Evolutionary conservation across 768 basidiomycete species (phyloP).

Genomic region (Rhizopogon vesiculosus): DNA sequence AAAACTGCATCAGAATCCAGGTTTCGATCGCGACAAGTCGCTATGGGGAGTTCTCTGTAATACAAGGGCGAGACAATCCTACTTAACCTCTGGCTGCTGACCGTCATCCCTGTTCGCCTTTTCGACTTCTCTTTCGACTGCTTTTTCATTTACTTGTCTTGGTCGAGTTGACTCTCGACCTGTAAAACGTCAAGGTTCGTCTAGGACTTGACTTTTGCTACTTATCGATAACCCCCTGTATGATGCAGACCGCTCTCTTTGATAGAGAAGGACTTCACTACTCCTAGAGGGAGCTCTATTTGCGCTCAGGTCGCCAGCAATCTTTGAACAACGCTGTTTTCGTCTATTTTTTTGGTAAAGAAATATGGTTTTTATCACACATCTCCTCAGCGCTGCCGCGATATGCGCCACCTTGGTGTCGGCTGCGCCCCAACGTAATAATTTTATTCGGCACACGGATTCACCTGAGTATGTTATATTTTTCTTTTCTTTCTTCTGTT

Average conservation of each 20-base stretch:
- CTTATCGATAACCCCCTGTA: constrained; percentile 5
- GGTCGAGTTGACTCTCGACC: constrained; percentile 70
- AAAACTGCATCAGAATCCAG: background rate
- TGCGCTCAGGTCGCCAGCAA: constrained; percentile 39
- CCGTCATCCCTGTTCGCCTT: background rate
- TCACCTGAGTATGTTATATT: background rate
- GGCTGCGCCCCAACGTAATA: constrained; percentile 40
- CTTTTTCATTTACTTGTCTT: constrained; percentile 32
- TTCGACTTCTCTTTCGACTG: constrained; percentile 21
- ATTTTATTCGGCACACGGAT: constrained; percentile 9
- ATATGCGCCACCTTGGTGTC: constrained; percentile 48
- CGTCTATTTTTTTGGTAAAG: constrained; percentile 18
- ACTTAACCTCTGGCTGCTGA: constrained; percentile 5
- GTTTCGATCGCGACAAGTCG: constrained; percentile 4
- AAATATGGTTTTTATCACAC: constrained; percentile 59
- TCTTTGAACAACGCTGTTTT: constrained; percentile 43
- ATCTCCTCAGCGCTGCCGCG: constrained; percentile 49
- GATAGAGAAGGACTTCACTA: constrained; percentile 54
- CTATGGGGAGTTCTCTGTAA: constrained; percentile 7
- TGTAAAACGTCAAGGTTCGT: constrained; percentile 41
- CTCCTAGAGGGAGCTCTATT: constrained; percentile 58
- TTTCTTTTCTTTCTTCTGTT: background rate
- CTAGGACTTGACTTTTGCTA: background rate
- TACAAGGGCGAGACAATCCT: background rate
- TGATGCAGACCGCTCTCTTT: constrained; percentile 64